These are phyloP conservation scores for Wickerhamiella shivajii DNA, from an alignment of 805 yeast genomes.

Conservation along the genomic window DNA sequence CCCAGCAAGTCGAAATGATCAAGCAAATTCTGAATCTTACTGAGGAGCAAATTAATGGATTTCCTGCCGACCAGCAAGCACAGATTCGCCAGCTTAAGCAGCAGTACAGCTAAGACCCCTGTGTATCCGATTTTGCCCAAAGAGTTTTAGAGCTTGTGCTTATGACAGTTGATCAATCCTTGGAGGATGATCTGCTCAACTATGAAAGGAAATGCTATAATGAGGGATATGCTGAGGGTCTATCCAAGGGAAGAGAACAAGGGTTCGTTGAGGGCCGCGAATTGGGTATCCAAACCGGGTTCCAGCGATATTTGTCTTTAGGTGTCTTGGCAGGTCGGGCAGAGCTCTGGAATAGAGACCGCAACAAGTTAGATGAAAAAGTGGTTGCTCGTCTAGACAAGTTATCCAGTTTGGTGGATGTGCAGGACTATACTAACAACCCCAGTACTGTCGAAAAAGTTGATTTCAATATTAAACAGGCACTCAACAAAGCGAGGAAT, in stretches of 20 bases:
- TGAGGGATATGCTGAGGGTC: slow-evolving; percentile 63
- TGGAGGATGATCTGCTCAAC: slow-evolving; percentile 13
- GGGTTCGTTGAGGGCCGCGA: slow-evolving; percentile 69
- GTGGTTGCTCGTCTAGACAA: slow-evolving; percentile 13
- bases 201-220: slow-evolving; percentile 30
- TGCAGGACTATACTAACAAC: slow-evolving; percentile 35
- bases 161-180: slow-evolving; percentile 1
- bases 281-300: slow-evolving; percentile 43
- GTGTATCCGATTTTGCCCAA: not conserved
- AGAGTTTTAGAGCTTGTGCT: not conserved
- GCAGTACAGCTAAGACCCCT: slow-evolving; percentile 11
- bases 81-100: slow-evolving; percentile 14
- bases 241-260: slow-evolving; percentile 39
- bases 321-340: slow-evolving; percentile 52
- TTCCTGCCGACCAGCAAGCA: slow-evolving; percentile 35
- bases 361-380: slow-evolving; percentile 6
- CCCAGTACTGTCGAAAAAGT: slow-evolving; percentile 37
- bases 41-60: slow-evolving; percentile 33
- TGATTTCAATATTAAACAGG: slow-evolving; percentile 38
- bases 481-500: slow-evolving; percentile 48
- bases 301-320: slow-evolving; percentile 34
- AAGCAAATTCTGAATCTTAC: slow-evolving; percentile 35
- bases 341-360: slow-evolving; percentile 21
- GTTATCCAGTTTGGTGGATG: slow-evolving; percentile 20
- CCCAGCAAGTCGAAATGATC: slow-evolving; percentile 33